Evolutionary conservation across 2,329 filamentous ascomycete species (phyloP), one percentile per base, ranked within the genome.

Genomic region (Paraphaeosphaeria minitans): DNA sequence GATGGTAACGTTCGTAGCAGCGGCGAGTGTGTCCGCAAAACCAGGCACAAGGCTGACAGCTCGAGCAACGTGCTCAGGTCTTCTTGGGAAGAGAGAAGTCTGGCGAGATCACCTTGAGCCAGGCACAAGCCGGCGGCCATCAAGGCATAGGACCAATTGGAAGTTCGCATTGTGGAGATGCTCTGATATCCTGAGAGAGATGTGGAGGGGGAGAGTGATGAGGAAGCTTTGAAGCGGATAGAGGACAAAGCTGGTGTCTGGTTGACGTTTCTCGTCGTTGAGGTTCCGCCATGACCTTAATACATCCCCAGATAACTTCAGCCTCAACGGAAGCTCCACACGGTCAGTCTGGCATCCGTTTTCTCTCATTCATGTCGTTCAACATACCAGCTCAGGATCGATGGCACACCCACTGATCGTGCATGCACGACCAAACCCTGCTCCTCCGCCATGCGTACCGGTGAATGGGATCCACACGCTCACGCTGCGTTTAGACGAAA

Each of bases 1-100:
- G 31, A 87, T 73, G 2, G 86, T 88, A 60, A 87, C 77, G 67
- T 87, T 85, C 14, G 70, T 69, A 6, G 79, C 69, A 14, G 64
- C 60, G 19, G 71, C 67, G 31, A 85, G 73, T 2, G 72, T 68
- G 4, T 69, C 58, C 21, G 77, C 66, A 24, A 83, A 63, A 2
- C 72, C 72, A 5, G 79, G 75, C n/a, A 78, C 70, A 14, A 69
- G 65, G 21, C 67, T 46, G 19, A 83, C 71, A 81, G 72, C 12
- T 70, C 67, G 48, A 70, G 65, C 12, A 77, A 66, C 4, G 66
- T 69, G 21, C 73, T 73, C 27, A 77, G 67, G 16, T 75, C 67
- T 10, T 63, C 45, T 49, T 75, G 76, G 27, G 66, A 67, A 10
- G 61, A 53, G 16, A 79, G 69, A 16, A 74, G 67, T 7, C 67